Conservation (phyloP, 2,329 filamentous ascomycete genomes). For the Penicillium polonicum region DNA sequence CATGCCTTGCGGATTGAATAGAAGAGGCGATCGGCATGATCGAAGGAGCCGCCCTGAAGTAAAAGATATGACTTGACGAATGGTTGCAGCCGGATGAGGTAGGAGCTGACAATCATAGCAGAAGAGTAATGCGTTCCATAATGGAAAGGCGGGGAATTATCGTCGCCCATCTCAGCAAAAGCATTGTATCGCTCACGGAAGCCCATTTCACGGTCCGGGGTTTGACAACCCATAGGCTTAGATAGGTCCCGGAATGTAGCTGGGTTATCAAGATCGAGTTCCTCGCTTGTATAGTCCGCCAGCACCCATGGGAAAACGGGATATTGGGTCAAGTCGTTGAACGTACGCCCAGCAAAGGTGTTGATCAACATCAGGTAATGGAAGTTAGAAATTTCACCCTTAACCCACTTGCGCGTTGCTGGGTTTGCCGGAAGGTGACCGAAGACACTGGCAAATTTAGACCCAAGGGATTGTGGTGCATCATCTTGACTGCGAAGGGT, state of each 20-base stretch:
- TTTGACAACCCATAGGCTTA: constrained; percentile 95
- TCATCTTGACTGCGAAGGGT: constrained; percentile 69
- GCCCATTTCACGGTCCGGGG: constrained; percentile 68
- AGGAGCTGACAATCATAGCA: constrained; percentile 97
- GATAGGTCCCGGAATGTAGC: constrained; percentile 85
- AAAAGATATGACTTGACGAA: constrained; percentile 95
- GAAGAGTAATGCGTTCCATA: constrained; percentile 99
- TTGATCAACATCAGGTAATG: constrained; percentile 99
- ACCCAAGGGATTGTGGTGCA: constrained; percentile 68
- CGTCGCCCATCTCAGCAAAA: constrained; percentile 85
- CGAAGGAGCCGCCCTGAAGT: constrained; percentile 92
- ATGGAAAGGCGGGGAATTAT: constrained; percentile 75
- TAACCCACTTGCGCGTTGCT: constrained; percentile 84
- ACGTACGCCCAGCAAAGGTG: constrained; percentile 92
- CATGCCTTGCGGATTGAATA: constrained; percentile 90
- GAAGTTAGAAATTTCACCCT: constrained; percentile 96
- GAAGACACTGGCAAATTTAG: constrained; percentile 90
- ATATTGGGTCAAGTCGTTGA: constrained; percentile 97
- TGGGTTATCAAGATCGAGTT: constrained; percentile 81
- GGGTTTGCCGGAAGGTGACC: constrained; percentile 78
- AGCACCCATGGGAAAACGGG: constrained; percentile 97
- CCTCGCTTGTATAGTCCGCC: constrained; percentile 91
- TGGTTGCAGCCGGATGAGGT: constrained; percentile 89
- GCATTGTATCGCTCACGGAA: constrained; percentile 83
- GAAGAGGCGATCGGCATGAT: constrained; percentile 93